Base-by-base conservation (phyloP, 2,329 filamentous ascomycete species). In the Lachnellula subtilissima region DNA sequence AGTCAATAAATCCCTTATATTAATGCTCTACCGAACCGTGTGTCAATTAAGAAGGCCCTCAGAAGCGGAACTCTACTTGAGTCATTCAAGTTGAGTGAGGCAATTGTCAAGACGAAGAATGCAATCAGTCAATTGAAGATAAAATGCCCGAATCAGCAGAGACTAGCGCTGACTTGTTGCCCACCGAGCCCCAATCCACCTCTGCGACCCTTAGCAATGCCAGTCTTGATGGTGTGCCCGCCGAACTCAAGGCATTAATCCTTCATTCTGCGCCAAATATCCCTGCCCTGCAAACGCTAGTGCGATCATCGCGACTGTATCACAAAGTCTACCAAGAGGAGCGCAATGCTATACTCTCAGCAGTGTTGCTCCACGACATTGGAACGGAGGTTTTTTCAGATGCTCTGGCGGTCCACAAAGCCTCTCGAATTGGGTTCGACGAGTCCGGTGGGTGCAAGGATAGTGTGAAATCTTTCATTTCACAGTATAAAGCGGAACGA, bases 291-390 rank as follows among this genome's bases (percentile, higher is more conserved):
- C 49, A 46, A n/a, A 23, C 48, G 5, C 52, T 57, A 12, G 52
- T 57, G 6, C 55, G 47, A 39, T 52, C 42, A 19, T 58, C 56
- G n/a, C 53, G 53, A 48, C 37, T 51, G 9, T 56, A 53, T 40
- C 48, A 58, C 28, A 14, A 15, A 45, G 52, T 28, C 22, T 58
- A 58, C 28, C 15, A n/a, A 3, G 28, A 17, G 19, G 32, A 55
- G 42, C 56, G 52, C 2, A 35, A 35, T n/a, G n/a, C 12, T 1
- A 49, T 55, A 9, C 43, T 58, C 7, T 46, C 42, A 22, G 22
- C 48, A 37, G 49, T 55, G 5, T 46, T 58, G 25, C 37, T 51
- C 3, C 32, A 40, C 9, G 52, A 52, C 48, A 36, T 58, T 4
- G 42, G 23, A 25, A 5, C 8, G 9, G 40, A 55, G 12, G 23